Evolutionary conservation across 2,329 filamentous ascomycete species (phyloP), one percentile per base, ranked within the genome.

Genomic region (Apiospora arundinis): DNA sequence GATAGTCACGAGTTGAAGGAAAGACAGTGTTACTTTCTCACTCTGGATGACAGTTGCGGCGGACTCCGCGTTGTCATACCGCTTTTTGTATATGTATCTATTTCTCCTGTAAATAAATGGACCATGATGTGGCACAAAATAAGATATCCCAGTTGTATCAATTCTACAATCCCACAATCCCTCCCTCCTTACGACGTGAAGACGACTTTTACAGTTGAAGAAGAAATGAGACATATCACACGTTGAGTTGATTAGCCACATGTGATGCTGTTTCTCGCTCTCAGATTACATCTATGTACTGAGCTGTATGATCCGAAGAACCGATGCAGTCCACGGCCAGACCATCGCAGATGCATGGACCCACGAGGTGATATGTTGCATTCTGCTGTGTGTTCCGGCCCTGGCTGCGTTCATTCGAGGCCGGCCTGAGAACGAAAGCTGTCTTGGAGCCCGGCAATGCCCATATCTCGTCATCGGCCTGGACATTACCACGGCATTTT

Each of bases 51-150:
- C 28, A 60, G 52, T 60, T 16, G 16, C 52, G 52, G 52, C 9
- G 52, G 52, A 37, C 8, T 21, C 28, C 52, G 52, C 9, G 21
- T 28, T 60, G 52, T 28, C 28, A 60, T 37, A 37, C 52, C 52
- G 52, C 16, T 60, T 60, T 48, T 60, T 60, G 56, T 63, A 63
- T 63, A 63, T 63, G 0, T 32, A 40, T 63, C 32, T 63, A 32
- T 40, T 63, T 63, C 21, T 40, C 56, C 4, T 63, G 56, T 63
- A 63, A 63, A 63, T 63, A 32, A 32, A 63, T 63, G 32, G 28
- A 40, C 32, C 32, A 14, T 40, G 56, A 40, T 12, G 4, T 63
- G 32, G 32, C 9, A 40, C 56, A 40, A 63, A 63, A 63, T 63
- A 23, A 63, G 32, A 63, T 21, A 40, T 23, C 56, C 56, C n/a